These are phyloP conservation scores for Claviceps digitariae DNA, from an alignment of 2,329 filamentous ascomycete genomes.

Conservation along the genomic window DNA sequence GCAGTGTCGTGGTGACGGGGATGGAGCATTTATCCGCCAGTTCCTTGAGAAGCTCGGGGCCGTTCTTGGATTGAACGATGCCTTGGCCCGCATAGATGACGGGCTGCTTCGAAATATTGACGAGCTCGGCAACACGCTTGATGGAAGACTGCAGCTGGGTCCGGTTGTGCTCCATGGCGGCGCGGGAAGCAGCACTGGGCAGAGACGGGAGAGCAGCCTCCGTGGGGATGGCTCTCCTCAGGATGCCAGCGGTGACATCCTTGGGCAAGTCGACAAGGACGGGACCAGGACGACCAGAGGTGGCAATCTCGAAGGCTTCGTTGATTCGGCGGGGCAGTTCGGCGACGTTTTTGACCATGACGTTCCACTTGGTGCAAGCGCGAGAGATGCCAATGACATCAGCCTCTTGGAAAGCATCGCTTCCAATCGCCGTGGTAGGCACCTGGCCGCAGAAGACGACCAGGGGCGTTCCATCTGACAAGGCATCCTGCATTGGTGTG, in stretches of 20 bases:
- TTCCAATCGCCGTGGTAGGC: slow-evolving; percentile 76
- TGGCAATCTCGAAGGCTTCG: slow-evolving; percentile 96
- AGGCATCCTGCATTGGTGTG: slow-evolving; percentile 90
- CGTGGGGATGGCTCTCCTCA: slow-evolving; percentile 72
- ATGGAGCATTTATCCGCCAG: slow-evolving; percentile 84
- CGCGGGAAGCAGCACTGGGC: slow-evolving; percentile 74
- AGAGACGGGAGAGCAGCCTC: slow-evolving; percentile 61
- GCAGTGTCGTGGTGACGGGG: slow-evolving; percentile 90
- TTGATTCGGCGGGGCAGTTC: slow-evolving; percentile 91
- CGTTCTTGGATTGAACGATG: slow-evolving; percentile 66
- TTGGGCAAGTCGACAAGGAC: slow-evolving; percentile 94
- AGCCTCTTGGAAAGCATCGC: slow-evolving; percentile 93
- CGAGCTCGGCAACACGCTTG: slow-evolving; percentile 60
- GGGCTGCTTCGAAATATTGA: slow-evolving; percentile 86
- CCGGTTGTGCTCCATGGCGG: slow-evolving; percentile 58
- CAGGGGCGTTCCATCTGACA: slow-evolving; percentile 91
- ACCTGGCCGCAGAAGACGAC: slow-evolving; percentile 96
- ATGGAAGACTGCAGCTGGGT: slow-evolving; percentile 64
- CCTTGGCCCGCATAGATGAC: slow-evolving; percentile 92
- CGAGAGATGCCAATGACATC: slow-evolving; percentile 89
- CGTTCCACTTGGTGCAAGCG: slow-evolving; percentile 97
- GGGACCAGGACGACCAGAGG: slow-evolving; percentile 81
- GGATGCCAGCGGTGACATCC: slow-evolving; percentile 78
- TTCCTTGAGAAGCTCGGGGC: slow-evolving; percentile 65
- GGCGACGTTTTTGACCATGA: slow-evolving; percentile 91